Percentiles rank a stretch among this genome's conserved stretches.
These are phyloP conservation scores for Malus asiatica DNA, from an alignment of 306 rosid species.

Conservation along the genomic window DNA sequence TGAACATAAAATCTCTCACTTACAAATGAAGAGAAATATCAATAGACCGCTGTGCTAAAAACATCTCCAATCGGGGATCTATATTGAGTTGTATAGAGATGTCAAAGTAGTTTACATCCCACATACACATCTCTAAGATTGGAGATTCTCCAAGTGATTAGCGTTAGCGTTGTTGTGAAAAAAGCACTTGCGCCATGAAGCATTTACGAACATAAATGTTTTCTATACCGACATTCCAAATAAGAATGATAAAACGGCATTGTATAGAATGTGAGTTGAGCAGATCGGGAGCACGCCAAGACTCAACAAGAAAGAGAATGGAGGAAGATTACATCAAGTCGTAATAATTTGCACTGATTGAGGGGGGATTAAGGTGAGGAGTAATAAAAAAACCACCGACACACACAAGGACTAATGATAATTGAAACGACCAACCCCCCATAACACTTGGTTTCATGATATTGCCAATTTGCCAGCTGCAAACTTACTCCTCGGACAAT, in stretches of 20 bases:
- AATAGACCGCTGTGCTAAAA: too few species aligned
- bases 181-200: too few species aligned
- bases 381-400: conserved; percentile 26
- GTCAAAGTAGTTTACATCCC: too few species aligned
- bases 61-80: too few species aligned
- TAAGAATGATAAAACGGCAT: neutral
- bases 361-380: conserved; percentile 19
- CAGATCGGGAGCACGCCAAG: neutral
- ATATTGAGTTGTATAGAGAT: too few species aligned
- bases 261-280: neutral
- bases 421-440: conserved; percentile 1
- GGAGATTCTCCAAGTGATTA: too few species aligned
- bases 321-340: conserved; percentile 5
- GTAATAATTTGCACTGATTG: conserved; percentile 44
- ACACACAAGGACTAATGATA: conserved; percentile 25
- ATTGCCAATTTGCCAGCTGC: neutral
- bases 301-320: neutral
- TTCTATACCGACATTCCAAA: too few species aligned
- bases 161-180: too few species aligned
- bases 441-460: neutral
- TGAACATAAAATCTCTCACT: too few species aligned
- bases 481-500: neutral
- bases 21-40: too few species aligned
- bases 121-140: too few species aligned
- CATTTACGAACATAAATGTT: too few species aligned